Evolutionary conservation across 2,329 filamentous ascomycete genomes (phyloP).

Genomic region (Aureobasidium leucospermi): DNA sequence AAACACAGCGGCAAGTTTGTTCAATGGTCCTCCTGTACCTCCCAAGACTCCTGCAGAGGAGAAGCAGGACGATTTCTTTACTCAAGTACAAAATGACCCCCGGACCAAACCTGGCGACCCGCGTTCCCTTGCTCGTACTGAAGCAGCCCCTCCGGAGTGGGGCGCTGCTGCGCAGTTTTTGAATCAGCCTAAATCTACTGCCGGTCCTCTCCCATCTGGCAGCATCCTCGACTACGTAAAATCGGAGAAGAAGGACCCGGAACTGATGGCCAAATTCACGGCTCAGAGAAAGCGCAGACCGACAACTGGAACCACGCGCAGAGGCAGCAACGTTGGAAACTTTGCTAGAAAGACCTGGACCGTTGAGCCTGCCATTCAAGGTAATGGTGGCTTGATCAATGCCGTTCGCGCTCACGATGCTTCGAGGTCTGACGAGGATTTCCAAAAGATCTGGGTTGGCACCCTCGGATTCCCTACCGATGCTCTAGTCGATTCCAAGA

Average conservation of each 20-base stretch:
- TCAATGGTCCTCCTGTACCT: conserved; percentile 33
- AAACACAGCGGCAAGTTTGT: conserved; percentile 29
- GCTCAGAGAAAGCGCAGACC: conserved; percentile 13
- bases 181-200: conserved; percentile 72
- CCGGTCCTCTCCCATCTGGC: conserved; percentile 65
- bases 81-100: conserved; percentile 32
- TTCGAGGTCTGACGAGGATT: conserved; percentile 58
- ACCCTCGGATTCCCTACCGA: conserved; percentile 93
- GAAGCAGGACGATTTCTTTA: conserved; percentile 39
- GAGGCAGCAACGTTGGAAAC: conserved; percentile 30
- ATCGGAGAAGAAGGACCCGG: conserved; percentile 29
- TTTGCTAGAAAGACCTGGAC: conserved; percentile 77
- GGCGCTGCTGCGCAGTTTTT: conserved; percentile 51
- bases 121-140: conserved; percentile 57
- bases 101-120: conserved; percentile 42
- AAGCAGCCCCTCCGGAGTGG: conserved; percentile 71
- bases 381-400: conserved; percentile 86
- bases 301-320: conserved; percentile 20
- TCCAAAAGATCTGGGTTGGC: conserved; percentile 82
- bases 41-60: conserved; percentile 34
- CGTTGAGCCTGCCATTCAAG: conserved; percentile 78
- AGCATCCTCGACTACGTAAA: conserved; percentile 54
- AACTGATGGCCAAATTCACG: conserved; percentile 18
- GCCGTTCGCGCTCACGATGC: conserved; percentile 52
- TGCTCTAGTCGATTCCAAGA: conserved; percentile 66